phyloP scores from a whole-genome alignment of 2,329 filamentous ascomycete species.

The Pseudofabraea citricarpa region DNA sequence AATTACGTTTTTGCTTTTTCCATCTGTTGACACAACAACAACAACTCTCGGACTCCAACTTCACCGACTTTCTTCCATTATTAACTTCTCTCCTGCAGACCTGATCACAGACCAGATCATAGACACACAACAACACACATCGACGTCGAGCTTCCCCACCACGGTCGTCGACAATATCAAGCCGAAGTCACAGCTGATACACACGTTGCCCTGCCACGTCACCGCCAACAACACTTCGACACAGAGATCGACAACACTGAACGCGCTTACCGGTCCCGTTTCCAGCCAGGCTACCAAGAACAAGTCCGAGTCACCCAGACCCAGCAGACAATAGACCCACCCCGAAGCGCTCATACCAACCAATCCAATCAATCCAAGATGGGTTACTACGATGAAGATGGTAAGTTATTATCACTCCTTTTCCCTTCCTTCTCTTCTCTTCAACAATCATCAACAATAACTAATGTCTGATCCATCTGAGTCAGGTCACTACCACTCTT shows the following conservation, averaged over 20 bases:
- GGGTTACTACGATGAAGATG: conserved; percentile 76
- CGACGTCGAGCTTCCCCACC: conserved; percentile 38
- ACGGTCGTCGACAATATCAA: conserved; percentile 28
- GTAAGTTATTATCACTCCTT: conserved; percentile 20
- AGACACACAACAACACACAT: conserved; percentile 41
- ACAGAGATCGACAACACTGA: conserved; percentile 55
- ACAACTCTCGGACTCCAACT: conserved; percentile 9
- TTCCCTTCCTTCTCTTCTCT: conserved; percentile 5
- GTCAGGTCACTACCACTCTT: conserved; percentile 66
- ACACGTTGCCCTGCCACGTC: conserved; percentile 19
- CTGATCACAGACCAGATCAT: conserved; percentile 29
- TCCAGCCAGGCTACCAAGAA: conserved; percentile 45
- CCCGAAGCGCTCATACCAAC: conserved; percentile 33
- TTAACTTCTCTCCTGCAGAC: conserved; percentile 19
- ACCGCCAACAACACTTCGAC: conserved; percentile 21
- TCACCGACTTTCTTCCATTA: conserved; percentile 8
- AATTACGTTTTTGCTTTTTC: conserved; percentile 18
- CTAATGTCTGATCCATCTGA: conserved; percentile 19
- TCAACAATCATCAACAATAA: conserved; percentile 3
- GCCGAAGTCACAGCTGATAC: conserved; percentile 12
- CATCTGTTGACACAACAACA: conserved; percentile 36
- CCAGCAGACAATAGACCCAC: conserved; percentile 50
- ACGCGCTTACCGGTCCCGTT: conserved; percentile 60
- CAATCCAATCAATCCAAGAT: conserved; percentile 46
- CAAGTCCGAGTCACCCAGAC: conserved; percentile 44